phyloP scores from a whole-genome alignment of 2,329 filamentous ascomycete genomes.

The Fusarium marasasianum region DNA sequence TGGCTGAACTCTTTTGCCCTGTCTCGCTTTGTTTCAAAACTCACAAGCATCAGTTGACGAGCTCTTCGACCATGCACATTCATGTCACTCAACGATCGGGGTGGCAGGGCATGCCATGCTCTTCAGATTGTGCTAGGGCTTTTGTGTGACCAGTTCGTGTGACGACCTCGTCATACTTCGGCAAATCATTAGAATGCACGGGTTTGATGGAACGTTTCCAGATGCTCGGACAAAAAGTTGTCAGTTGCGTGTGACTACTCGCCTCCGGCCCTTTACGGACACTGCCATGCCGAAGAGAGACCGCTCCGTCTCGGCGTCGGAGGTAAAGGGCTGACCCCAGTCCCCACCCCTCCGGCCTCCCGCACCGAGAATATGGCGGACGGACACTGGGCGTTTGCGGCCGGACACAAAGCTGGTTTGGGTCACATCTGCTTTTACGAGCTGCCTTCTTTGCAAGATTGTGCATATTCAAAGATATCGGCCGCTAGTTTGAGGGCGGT shows the following conservation, averaged over 20 bases:
- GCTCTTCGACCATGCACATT: constrained; percentile 2
- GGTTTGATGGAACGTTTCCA: constrained; percentile 37
- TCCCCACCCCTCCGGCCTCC: constrained; percentile 22
- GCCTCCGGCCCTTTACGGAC: constrained; percentile 32
- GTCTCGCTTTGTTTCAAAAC: constrained; percentile 6
- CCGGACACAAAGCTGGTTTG: constrained; percentile 17
- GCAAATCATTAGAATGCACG: constrained; percentile 24
- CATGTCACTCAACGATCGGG: constrained; percentile 5
- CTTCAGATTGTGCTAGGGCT: constrained; percentile 13
- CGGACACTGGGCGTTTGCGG: constrained; percentile 21
- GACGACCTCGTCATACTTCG: constrained; percentile 20
- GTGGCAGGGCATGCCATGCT: background rate
- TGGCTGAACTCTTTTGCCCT: constrained; percentile 13
- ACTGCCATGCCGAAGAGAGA: constrained; percentile 27
- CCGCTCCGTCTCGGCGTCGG: constrained; percentile 33
- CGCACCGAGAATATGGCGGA: constrained; percentile 26
- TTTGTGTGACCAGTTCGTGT: constrained; percentile 13
- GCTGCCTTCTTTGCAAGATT: background rate
- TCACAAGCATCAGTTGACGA: background rate
- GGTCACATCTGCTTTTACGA: constrained; percentile 2
- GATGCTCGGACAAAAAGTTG: constrained; percentile 30
- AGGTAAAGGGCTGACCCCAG: constrained; percentile 1
- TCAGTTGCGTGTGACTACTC: constrained; percentile 22
- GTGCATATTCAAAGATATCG: background rate
- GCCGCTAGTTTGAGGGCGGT: background rate